Evolutionary conservation across 371 early-diverging fungal species (phyloP).

Genomic region (Fennellomyces sp.): DNA sequence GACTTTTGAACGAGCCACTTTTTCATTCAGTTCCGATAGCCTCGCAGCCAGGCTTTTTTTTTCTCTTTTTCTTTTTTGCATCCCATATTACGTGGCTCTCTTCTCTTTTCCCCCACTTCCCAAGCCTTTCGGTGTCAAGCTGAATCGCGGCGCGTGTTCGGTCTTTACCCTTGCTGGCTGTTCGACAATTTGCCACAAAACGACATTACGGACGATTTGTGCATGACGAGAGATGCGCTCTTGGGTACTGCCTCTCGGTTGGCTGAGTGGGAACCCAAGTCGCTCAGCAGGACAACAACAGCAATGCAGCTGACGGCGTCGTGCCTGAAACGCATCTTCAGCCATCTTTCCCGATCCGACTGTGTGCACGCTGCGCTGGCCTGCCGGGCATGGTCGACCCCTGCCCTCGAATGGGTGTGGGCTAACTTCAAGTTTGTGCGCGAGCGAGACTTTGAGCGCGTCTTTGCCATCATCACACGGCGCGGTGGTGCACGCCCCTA

Average conservation of each 20-base stretch:
- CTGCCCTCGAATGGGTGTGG: conserved; percentile 32
- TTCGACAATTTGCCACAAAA: conserved; percentile 22
- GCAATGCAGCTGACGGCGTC: conserved; percentile 12
- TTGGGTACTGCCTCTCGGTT: conserved; percentile 22
- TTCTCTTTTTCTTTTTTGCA: too few relatives aligned
- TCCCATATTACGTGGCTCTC: conserved; percentile 9
- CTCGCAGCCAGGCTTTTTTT: neutral
- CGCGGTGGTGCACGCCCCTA: conserved; percentile 27
- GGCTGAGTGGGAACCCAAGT: conserved; percentile 14
- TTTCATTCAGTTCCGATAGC: conserved; percentile 4
- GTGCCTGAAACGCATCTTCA: conserved; percentile 31
- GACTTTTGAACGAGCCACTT: conserved; percentile 5
- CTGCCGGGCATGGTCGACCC: conserved; percentile 34
- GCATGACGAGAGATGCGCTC: conserved; percentile 49
- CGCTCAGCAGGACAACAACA: conserved; percentile 9
- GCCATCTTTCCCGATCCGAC: conserved; percentile 27
- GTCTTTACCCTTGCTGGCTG: conserved; percentile 8
- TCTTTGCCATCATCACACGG: conserved; percentile 41
- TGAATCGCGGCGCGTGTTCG: conserved; percentile 13
- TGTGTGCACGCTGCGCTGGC: conserved; percentile 23
- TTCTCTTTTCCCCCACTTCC: conserved; percentile 3
- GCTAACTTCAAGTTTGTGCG: conserved; percentile 40
- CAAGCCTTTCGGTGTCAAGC: neutral
- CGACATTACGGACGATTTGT: conserved; percentile 29
- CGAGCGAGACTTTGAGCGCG: conserved; percentile 46